A percentile compares a stretch with the other conserved stretches of the same genome.
phyloP scores from a whole-genome alignment of 164 flowering plant genomes.

The Taxillus chinensis region DNA sequence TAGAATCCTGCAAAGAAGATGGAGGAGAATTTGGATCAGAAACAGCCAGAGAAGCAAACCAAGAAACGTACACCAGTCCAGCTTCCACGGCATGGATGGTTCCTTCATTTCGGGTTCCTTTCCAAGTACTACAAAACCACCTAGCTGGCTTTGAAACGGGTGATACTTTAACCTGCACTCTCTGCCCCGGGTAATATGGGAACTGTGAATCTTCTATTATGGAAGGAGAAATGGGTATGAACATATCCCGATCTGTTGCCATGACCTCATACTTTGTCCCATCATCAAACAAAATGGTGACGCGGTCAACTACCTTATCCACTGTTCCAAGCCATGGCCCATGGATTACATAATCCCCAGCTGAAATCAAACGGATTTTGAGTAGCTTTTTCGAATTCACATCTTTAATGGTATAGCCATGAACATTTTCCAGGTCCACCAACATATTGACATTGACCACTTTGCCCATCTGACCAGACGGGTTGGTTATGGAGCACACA shows the following conservation, averaged over 20 bases:
- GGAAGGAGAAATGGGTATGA: conserved; percentile 45
- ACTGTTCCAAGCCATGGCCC: conserved; percentile 94
- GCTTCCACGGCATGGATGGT: conserved; percentile 65
- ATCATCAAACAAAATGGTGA: conserved; percentile 69
- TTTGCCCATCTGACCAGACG: conserved; percentile 73
- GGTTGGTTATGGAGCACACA: conserved; percentile 51
- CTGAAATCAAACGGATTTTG: conserved; percentile 50
- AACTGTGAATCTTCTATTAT: conserved; percentile 62
- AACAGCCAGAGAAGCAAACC: conserved; percentile 53
- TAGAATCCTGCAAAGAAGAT: conserved; percentile 34
- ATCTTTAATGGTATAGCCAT: conserved; percentile 39
- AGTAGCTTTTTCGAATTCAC: conserved; percentile 48
- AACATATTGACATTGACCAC: conserved; percentile 51
- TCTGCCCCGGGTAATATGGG: conserved; percentile 83
- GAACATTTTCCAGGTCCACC: conserved; percentile 62
- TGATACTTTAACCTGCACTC: conserved; percentile 36
- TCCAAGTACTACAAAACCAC: conserved; percentile 69
- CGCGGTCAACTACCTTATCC: conserved; percentile 45
- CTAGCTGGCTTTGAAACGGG: conserved; percentile 30
- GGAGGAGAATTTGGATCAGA: conserved; percentile 29
- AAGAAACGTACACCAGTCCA: conserved; percentile 60
- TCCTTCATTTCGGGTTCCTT: conserved; percentile 43
- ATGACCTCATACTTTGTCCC: conserved; percentile 59
- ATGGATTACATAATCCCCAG: conserved; percentile 58
- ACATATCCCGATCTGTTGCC: conserved; percentile 31